A percentile compares a stretch with the other conserved stretches of the same genome.
These are phyloP conservation scores for Malassezia brasiliensis DNA, from an alignment of 1,284 basidiomycete genomes.

Conservation along the genomic window DNA sequence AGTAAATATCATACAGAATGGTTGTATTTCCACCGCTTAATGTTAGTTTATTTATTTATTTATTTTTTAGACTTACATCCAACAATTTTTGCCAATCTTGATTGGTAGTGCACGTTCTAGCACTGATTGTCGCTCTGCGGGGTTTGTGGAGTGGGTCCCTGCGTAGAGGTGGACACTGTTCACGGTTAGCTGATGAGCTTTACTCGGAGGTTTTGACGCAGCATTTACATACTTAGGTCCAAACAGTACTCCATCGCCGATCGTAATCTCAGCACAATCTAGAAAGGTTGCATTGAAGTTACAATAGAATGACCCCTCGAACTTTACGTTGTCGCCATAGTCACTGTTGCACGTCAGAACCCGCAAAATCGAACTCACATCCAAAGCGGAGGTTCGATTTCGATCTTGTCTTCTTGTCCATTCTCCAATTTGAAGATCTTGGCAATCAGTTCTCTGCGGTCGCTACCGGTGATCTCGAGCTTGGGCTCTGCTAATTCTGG, in stretches of 20 bases:
- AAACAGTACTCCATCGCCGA: slow-evolving; percentile 25
- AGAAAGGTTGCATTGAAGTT: slow-evolving; percentile 27
- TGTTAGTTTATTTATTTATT: background rate
- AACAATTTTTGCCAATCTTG: slow-evolving; percentile 21
- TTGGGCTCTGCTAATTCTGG: background rate
- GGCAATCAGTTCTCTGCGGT: slow-evolving; percentile 17
- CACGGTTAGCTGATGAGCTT: no score
- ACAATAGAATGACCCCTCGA: slow-evolving; percentile 25
- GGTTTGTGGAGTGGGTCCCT: slow-evolving; percentile 22
- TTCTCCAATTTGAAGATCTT: slow-evolving; percentile 16
- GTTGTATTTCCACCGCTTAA: slow-evolving; percentile 14
- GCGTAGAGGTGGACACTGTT: slow-evolving; percentile 23
- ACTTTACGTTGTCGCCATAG: slow-evolving; percentile 27
- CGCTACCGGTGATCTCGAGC: slow-evolving; percentile 10
- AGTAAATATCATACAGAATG: slow-evolving; percentile 15
- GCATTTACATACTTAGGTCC: slow-evolving; percentile 20
- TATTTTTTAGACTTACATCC: slow-evolving; percentile 17
- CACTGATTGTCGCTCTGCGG: slow-evolving; percentile 20
- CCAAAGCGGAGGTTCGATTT: slow-evolving; percentile 26
- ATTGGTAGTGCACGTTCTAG: slow-evolving; percentile 28
- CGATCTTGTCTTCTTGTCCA: slow-evolving; percentile 10
- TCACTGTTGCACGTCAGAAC: slow-evolving; percentile 10
- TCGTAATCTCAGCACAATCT: slow-evolving; percentile 22
- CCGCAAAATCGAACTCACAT: slow-evolving; percentile 4
- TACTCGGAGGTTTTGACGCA: no score